Base-by-base conservation (phyloP, 192 early-diverging fungal species). In the Allomyces macrogynus region DNA sequence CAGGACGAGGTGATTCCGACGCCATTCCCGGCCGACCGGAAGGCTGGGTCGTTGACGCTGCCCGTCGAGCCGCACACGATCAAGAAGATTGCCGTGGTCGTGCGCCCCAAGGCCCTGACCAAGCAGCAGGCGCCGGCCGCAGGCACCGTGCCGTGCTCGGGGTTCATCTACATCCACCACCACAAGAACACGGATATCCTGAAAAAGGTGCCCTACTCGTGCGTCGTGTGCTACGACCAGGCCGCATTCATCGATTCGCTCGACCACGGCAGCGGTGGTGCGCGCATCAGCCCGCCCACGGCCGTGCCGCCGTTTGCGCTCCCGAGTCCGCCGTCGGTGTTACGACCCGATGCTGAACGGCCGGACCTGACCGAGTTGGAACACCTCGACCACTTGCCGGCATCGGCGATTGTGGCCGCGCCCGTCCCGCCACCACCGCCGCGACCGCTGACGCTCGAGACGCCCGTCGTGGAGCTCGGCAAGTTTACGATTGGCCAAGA, bases 131-230 rank as follows among this genome's bases (percentile, higher is more conserved):
- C 3, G 32, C 25, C 61, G 49, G 49, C 49, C 20, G 49, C 49
- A 0, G 68, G 71, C 61, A 70, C 64, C 5, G 23, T 65, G 11
- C 61, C 68, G 18, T 76, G 76, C 63, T 71, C 80, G 57, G 73
- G 81, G 10, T 70, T 73, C 63, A 73, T 92, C 0, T 86, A 82
- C 67, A 81, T 87, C 16, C 85, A 89, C 64, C 87, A 92, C 67
- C 80, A 86, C 67, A 92, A 87, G 73, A 92, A 92, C 69, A 82
- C 82, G 0, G 89, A 92, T 75, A 75, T 84, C 42, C 75, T 80
- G 64, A 88, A 87, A 60, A 80, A 77, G 40, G 79, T 91, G 24
- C 61, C 75, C 4, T 89, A 88, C 63, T 73, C 70, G 23, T 78
- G 84, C n/a, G 72, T 68, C 12, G 77, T 86, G 2, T 87, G 71